A percentile compares a stretch with the other conserved stretches of the same genome.
These are phyloP conservation scores for Colletotrichum shisoi DNA, from an alignment of 2,329 filamentous ascomycete species.

Conservation along the genomic window DNA sequence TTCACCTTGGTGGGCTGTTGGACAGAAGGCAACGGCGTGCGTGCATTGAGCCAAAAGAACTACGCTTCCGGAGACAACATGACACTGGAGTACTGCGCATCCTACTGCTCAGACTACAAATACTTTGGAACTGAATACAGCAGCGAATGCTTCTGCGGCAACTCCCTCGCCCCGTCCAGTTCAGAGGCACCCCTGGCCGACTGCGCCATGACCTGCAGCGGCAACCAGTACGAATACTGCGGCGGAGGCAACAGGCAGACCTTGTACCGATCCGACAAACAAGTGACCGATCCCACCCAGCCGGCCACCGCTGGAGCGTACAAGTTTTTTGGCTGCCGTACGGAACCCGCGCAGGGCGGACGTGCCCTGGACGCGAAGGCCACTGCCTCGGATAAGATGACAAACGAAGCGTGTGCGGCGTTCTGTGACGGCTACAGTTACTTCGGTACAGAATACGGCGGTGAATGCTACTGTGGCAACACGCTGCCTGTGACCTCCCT, in stretches of 20 bases:
- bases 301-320: constrained; percentile 48
- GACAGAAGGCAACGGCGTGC: constrained; percentile 49
- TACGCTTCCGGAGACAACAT: constrained; percentile 44
- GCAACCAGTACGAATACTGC: constrained; percentile 48
- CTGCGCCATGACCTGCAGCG: constrained; percentile 49
- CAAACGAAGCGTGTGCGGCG: constrained; percentile 46
- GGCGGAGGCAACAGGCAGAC: constrained; percentile 48
- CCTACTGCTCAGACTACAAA: constrained; percentile 49
- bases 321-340: constrained; percentile 49
- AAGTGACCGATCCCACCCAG: constrained; percentile 45
- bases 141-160: constrained; percentile 52
- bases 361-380: constrained; percentile 47
- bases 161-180: constrained; percentile 45
- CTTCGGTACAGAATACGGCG: constrained; percentile 52
- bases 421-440: constrained; percentile 47
- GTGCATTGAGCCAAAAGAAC: constrained; percentile 47
- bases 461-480: constrained; percentile 51
- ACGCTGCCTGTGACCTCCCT: constrained; percentile 44
- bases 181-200: constrained; percentile 45
- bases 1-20: constrained; percentile 54
- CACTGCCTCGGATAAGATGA: constrained; percentile 46
- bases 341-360: constrained; percentile 46
- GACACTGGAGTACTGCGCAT: constrained; percentile 49
- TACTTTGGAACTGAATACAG: constrained; percentile 55
- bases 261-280: constrained; percentile 47